These are phyloP conservation scores for Kluyveromyces aestuarii DNA, from an alignment of 805 yeast species.

Conservation along the genomic window DNA sequence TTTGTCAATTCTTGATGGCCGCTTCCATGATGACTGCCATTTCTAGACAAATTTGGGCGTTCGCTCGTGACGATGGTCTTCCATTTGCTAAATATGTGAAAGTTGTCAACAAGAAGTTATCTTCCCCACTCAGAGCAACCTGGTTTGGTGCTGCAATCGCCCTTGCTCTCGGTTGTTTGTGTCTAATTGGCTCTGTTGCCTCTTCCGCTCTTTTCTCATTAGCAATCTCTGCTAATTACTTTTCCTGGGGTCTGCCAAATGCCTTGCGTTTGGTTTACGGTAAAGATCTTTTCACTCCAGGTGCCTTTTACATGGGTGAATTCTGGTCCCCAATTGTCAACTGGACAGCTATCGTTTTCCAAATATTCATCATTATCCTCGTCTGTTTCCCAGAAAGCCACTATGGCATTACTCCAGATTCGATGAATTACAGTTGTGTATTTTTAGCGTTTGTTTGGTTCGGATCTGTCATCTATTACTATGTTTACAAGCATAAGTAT, in stretches of 20 bases:
- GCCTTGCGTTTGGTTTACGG: conserved; percentile 32
- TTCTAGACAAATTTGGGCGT: conserved; percentile 63
- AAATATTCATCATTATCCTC: conserved; percentile 41
- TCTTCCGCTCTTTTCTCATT: conserved; percentile 34
- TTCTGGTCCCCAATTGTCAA: conserved; percentile 35
- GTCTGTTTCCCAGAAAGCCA: conserved; percentile 47
- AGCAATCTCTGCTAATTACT: conserved; percentile 30
- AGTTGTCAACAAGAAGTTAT: conserved; percentile 41
- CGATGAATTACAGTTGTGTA: conserved; percentile 62
- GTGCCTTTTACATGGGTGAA: conserved; percentile 52
- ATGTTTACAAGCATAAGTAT: conserved; percentile 37
- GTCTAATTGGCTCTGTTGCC: conserved; percentile 31
- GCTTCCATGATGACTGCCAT: conserved; percentile 49
- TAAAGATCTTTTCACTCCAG: conserved; percentile 43
- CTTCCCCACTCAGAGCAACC: conserved; percentile 57
- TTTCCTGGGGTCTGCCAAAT: conserved; percentile 31
- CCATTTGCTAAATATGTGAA: conserved; percentile 48
- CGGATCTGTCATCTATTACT: conserved; percentile 41
- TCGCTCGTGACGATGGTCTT: conserved; percentile 64
- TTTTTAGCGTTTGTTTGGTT: conserved; percentile 51
- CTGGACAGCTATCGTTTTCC: conserved; percentile 39
- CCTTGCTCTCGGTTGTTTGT: conserved; percentile 29
- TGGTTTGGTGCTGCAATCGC: conserved; percentile 29
- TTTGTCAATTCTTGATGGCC: conserved; percentile 60
- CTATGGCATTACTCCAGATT: conserved; percentile 20